These are phyloP conservation scores for Glaciozyma martinii DNA, from an alignment of 768 basidiomycete species.

Conservation along the genomic window DNA sequence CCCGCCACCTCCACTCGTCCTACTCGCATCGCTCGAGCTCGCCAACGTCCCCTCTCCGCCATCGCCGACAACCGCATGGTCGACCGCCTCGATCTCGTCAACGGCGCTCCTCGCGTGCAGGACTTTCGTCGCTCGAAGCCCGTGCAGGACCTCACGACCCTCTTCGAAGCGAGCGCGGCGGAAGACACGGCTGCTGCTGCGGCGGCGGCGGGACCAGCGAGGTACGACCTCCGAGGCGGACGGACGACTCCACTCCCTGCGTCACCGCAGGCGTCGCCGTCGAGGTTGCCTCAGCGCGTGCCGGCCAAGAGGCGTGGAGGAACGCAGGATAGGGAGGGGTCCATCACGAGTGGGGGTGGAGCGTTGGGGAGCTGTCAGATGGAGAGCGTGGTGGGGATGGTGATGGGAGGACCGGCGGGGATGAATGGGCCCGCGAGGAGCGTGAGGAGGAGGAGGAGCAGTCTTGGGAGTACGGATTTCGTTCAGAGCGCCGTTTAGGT, in stretches of 20 bases:
- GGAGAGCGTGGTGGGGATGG: background rate
- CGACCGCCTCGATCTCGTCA: constrained; percentile 4
- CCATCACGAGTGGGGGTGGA: background rate
- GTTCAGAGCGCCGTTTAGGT: background rate
- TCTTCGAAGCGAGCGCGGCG: constrained; percentile 13
- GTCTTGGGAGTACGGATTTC: constrained; percentile 13
- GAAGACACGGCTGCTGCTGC: no score
- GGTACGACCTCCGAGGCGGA: constrained; percentile 17
- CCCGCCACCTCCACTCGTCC: constrained; percentile 2
- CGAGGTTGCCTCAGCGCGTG: constrained; percentile 19
- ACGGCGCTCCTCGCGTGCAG: background rate
- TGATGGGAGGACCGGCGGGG: background rate
- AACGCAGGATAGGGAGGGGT: background rate
- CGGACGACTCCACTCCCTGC: background rate
- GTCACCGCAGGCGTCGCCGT: background rate
- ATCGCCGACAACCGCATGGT: constrained; percentile 23
- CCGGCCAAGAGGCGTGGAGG: constrained; percentile 14
- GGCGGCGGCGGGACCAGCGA: background rate
- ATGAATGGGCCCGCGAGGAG: background rate
- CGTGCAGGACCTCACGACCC: constrained; percentile 19
- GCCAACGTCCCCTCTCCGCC: constrained; percentile 14
- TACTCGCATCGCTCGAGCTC: constrained; percentile 17
- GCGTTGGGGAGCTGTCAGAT: background rate
- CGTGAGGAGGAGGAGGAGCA: constrained; percentile 17
- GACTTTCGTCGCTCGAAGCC: background rate